Percentiles rank a stretch among this genome's conserved stretches.
These are phyloP conservation scores for Monosporascus sp. DNA, from an alignment of 2,329 filamentous ascomycete genomes.

Conservation along the genomic window DNA sequence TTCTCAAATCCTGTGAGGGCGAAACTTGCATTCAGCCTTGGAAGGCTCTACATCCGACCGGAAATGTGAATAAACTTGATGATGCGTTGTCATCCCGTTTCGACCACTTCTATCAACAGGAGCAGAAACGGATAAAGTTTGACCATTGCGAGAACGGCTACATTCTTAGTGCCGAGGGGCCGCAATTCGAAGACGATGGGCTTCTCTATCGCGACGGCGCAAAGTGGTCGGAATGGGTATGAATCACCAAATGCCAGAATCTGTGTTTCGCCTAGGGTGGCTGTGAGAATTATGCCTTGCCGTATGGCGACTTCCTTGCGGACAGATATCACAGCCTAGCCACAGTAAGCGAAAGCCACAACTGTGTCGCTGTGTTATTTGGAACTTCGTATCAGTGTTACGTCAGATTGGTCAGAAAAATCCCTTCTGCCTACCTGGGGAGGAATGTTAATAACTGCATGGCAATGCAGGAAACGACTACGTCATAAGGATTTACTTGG, in stretches of 20 bases:
- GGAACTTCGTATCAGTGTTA: too few relatives aligned
- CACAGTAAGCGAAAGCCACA: too few relatives aligned
- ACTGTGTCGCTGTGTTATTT: too few relatives aligned
- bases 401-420: too few relatives aligned
- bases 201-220: neutral
- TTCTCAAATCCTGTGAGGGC: slow-evolving; percentile 56
- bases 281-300: too few relatives aligned
- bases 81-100: slow-evolving; percentile 45
- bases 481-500: too few relatives aligned
- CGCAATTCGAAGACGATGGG: slow-evolving; percentile 1
- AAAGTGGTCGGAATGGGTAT: neutral
- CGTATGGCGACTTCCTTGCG: too few relatives aligned
- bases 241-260: neutral
- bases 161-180: slow-evolving; percentile 48
- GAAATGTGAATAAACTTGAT: slow-evolving; percentile 41
- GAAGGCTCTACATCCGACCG: slow-evolving; percentile 48
- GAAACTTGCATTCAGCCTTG: slow-evolving; percentile 50
- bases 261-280: too few relatives aligned
- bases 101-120: slow-evolving; percentile 47
- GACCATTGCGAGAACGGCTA: slow-evolving; percentile 52
- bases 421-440: too few relatives aligned
- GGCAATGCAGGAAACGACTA: too few relatives aligned
- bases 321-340: too few relatives aligned
- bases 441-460: too few relatives aligned
- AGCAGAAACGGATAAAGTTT: slow-evolving; percentile 45